phyloP scores from a whole-genome alignment of 2,329 filamentous ascomycete genomes.

The Diaporthe batatas region DNA sequence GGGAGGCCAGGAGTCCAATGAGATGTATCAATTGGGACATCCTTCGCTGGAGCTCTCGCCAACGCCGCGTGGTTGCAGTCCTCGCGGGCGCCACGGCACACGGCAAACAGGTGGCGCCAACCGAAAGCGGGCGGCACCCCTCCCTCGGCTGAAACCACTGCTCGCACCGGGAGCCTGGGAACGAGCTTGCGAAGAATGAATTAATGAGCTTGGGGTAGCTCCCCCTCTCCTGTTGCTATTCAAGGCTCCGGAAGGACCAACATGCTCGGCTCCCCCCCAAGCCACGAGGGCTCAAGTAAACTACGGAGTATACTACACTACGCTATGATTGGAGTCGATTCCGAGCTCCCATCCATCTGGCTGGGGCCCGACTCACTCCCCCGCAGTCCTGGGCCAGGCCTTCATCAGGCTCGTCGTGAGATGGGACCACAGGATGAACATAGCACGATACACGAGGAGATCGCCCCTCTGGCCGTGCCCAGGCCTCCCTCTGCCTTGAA shows the following conservation, averaged over 20 bases:
- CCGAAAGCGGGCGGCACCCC: conserved; percentile 6
- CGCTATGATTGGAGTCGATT: conserved; percentile 1
- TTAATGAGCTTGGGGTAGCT: background rate
- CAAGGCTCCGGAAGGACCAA: conserved; percentile 6
- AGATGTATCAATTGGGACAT: conserved; percentile 1
- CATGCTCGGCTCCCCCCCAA: conserved; percentile 8
- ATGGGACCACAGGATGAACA: conserved; percentile 20
- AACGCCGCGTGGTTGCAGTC: conserved; percentile 37
- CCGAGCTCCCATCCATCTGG: background rate
- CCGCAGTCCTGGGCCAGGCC: conserved; percentile 21
- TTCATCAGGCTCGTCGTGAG: conserved; percentile 19
- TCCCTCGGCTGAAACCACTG: conserved; percentile 38
- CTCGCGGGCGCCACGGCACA: conserved; percentile 23
- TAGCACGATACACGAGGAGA: conserved; percentile 30
- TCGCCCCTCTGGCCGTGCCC: conserved; percentile 17
- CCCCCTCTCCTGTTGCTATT: conserved; percentile 10
- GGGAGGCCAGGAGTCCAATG: conserved; percentile 14
- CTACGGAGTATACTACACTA: background rate
- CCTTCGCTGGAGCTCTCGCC: conserved; percentile 8
- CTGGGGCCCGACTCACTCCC: conserved; percentile 10
- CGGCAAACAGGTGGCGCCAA: conserved; percentile 8
- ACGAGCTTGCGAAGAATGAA: background rate
- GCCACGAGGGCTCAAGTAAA: conserved; percentile 6
- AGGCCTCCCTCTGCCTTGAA: background rate
- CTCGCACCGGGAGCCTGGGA: conserved; percentile 26